phyloP scores from a whole-genome alignment of 176 grass and related monocot genomes.

The Hordeum marinum region DNA sequence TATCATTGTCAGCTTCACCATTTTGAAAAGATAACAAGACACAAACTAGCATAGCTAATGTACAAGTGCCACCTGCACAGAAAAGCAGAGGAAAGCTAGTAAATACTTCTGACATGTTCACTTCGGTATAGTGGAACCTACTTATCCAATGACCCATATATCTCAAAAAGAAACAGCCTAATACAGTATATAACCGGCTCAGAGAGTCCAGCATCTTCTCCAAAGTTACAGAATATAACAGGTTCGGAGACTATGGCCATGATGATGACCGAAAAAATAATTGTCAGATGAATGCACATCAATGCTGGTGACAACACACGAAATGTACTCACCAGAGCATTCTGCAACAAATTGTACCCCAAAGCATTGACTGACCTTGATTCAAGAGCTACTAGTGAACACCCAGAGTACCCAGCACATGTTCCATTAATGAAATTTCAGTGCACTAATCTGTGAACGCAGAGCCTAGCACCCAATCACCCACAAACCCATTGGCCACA shows the following conservation, averaged over 20 bases:
- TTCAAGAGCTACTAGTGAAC: background rate
- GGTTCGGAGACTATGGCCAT: background rate
- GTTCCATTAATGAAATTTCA: background rate
- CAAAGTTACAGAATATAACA: background rate
- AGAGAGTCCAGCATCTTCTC: background rate
- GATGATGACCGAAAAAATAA: too few species aligned
- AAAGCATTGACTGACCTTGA: background rate
- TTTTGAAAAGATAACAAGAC: conserved; percentile 18
- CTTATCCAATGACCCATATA: background rate
- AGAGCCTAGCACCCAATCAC: background rate
- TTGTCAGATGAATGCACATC: background rate
- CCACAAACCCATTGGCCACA: background rate
- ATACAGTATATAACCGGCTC: background rate
- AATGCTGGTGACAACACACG: background rate
- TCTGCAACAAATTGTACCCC: background rate
- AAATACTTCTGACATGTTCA: conserved; percentile 12
- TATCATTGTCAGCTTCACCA: conserved; percentile 98
- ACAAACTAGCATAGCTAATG: conserved; percentile 19
- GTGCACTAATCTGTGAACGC: background rate
- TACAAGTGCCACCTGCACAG: conserved; percentile 27
- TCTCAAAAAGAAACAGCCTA: background rate
- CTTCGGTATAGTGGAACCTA: background rate
- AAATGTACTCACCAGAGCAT: background rate
- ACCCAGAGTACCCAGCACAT: background rate
- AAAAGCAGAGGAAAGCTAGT: background rate